These are phyloP conservation scores for Scytalidium lignicola DNA, from an alignment of 2,329 filamentous ascomycete genomes.

Conservation along the genomic window DNA sequence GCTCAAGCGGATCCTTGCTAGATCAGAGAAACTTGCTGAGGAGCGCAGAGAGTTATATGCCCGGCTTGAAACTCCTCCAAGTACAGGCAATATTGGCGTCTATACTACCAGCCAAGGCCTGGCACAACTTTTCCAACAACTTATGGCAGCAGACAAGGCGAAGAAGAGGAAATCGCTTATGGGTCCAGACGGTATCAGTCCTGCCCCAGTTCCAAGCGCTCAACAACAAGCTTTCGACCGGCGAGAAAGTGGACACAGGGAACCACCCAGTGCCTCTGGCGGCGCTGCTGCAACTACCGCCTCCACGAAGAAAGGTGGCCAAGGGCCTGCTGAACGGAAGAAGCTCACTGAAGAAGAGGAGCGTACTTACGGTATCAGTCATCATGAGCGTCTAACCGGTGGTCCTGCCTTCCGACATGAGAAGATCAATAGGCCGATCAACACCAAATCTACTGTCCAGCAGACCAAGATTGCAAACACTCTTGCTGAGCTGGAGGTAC, in stretches of 20 bases:
- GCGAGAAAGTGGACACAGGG: conserved; percentile 29
- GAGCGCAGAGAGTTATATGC: conserved; percentile 84
- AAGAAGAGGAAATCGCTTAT: conserved; percentile 79
- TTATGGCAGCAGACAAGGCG: conserved; percentile 77
- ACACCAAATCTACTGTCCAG: conserved; percentile 71
- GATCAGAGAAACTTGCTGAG: conserved; percentile 79
- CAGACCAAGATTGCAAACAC: conserved; percentile 70
- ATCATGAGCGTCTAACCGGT: conserved; percentile 77
- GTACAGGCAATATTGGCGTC: conserved; percentile 60
- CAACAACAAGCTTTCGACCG: conserved; percentile 30
- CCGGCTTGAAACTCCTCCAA: conserved; percentile 77
- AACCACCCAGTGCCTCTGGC: conserved; percentile 29
- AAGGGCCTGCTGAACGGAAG: conserved; percentile 47
- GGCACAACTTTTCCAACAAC: conserved; percentile 72
- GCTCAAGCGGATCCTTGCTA: conserved; percentile 83
- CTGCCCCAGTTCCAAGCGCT: conserved; percentile 24
- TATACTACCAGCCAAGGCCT: conserved; percentile 82
- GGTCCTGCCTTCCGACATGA: conserved; percentile 90
- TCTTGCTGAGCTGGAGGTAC: conserved; percentile 67
- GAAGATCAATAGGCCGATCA: conserved; percentile 71
- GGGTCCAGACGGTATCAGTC: conserved; percentile 51
- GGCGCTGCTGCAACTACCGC: conserved; percentile 18
- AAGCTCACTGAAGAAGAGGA: conserved; percentile 73
- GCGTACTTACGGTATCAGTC: conserved; percentile 74
- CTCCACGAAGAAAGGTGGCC: conserved; percentile 24